Evolutionary conservation across 2,329 filamentous ascomycete species (phyloP), one percentile per base, ranked within the genome.

Genomic region (Fonsecaea nubica): DNA sequence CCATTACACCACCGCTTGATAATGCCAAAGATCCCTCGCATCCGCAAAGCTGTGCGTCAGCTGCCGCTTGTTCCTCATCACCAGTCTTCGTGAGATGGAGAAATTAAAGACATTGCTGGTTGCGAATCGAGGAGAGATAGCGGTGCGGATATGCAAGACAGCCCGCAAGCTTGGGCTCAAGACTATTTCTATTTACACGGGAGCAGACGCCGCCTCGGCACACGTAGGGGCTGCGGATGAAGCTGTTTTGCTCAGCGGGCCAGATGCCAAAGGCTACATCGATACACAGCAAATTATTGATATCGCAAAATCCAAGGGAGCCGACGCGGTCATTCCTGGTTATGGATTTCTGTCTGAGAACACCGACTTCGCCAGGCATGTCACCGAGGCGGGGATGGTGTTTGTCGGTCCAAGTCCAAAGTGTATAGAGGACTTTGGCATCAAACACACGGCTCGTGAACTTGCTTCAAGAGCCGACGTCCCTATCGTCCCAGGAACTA

Each of bases 311-410:
- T 74, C 79, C 2, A 77, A 81, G 13, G 73, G 77, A 1, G 84
- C 77, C 1, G 82, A 90, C 67, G 87, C 86, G 3, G 82, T 90
- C 15, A 87, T 89, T 58, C 88, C 88, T 0, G 88, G 89, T 1
- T 90, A 91, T 77, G 89, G 89, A 0, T 90, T 90, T 66, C 76
- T 91, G 1, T 85, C 85, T 0, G 88, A 90, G 65, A 88, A 89
- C 72, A 82, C 85, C 4, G 80, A 84, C 4, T 90, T 90, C 73
- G 87, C 88, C 0, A 74, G 79, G 25, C 76, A 79, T 0, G 84
- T 88, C 0, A 75, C 79, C 25, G 77, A 81, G 8, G 83, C 83
- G 1, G 88, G 86, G 0, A 79, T 90, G 66, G 78, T 80, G 1
- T 90, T 86, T 79, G 81, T 86, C 13, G 88, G 89, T 0, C 89